phyloP scores from a whole-genome alignment of 140 eudicot genomes.

The Anethum foeniculum region DNA sequence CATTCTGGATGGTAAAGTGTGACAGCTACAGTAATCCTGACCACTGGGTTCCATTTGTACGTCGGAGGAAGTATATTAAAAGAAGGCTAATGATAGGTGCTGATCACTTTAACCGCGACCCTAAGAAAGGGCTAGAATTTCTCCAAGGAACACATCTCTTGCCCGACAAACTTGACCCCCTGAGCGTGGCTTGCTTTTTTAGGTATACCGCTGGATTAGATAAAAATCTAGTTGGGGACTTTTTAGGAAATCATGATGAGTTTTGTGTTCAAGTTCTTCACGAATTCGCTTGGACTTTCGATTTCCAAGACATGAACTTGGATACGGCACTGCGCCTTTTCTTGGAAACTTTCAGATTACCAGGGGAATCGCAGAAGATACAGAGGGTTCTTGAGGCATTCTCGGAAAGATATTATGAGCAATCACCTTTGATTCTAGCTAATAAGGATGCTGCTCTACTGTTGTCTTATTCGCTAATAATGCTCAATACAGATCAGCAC shows the following conservation, averaged over 20 bases:
- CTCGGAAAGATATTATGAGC: constrained; percentile 7
- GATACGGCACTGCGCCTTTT: constrained; percentile 3
- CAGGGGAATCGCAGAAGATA: constrained; percentile 5
- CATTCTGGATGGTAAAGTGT: constrained; percentile 9
- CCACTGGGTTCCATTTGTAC: constrained; percentile 5
- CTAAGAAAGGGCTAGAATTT: constrained; percentile 6
- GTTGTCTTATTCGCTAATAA: constrained; percentile 5
- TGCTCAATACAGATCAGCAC: constrained; percentile 6
- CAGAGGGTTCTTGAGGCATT: constrained; percentile 9
- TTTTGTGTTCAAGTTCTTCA: constrained; percentile 4
- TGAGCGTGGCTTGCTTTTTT: constrained; percentile 3
- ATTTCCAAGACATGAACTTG: constrained; percentile 9
- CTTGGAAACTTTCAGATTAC: constrained; percentile 6
- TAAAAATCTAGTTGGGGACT: constrained; percentile 8
- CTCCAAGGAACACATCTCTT: constrained; percentile 4
- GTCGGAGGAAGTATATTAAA: constrained; percentile 7
- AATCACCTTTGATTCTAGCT: constrained; percentile 3
- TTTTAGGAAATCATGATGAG: constrained; percentile 6
- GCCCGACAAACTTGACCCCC: constrained; percentile 11
- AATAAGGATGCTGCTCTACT: constrained; percentile 4
- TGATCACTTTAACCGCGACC: constrained; percentile 3
- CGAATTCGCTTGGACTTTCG: constrained; percentile 5
- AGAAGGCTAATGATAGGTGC: constrained; percentile 9
- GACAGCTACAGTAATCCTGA: neutral
- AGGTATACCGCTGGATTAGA: constrained; percentile 4